Evolutionary conservation across 306 rosid genomes (phyloP), one percentile per base, ranked within the genome.

Genomic region (Acacia crassicarpa): DNA sequence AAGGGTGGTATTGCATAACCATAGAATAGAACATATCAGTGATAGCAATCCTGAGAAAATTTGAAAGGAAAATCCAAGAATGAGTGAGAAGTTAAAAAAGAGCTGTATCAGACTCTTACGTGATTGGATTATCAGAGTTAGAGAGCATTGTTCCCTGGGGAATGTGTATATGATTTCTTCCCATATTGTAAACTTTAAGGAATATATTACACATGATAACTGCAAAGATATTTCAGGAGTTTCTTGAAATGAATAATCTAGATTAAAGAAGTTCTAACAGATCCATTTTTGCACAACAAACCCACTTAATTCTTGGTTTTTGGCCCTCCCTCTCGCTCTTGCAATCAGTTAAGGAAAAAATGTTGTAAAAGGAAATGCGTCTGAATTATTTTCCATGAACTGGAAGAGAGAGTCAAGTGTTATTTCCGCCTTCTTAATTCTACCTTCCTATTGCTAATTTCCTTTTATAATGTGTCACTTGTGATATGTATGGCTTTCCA

Each of bases 191-290:
- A 79, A 58, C 35, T 41, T 16, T 65, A 54, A 70, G 69, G 44
- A 70, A 25, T 43, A 22, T 56, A 49, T n/a, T 53, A 25, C 41
- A 40, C 74, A 22, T 22, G 44, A 41, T 54, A 25, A 54, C 45
- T 41, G 43, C 45, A 69, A 48, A 67, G 46, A 67, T 78, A 53
- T 67, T 33, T 78, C 41, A 40, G 67, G 82, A 51, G 63, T 41
- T 38, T 78, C 49, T n/a, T 65, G 9, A n/a, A 46, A 46, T 66
- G 33, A 63, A 30, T 20, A 63, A 62, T 61, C 32, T 77, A n/a
- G 63, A 5, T 45, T 46, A 35, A 15, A 56, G 15, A 11, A 22
- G 67, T 62, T n/a, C 30, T 62, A 72, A 45, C 63, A 45, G 46
- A 44, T 35, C 35, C 46, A 46, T 9, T 45, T 63, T 45, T 49